Evolutionary conservation across 352 stramenopile species (phyloP), one percentile per base, ranked within the genome.

Genomic region (Phytophthora citrophthora): DNA sequence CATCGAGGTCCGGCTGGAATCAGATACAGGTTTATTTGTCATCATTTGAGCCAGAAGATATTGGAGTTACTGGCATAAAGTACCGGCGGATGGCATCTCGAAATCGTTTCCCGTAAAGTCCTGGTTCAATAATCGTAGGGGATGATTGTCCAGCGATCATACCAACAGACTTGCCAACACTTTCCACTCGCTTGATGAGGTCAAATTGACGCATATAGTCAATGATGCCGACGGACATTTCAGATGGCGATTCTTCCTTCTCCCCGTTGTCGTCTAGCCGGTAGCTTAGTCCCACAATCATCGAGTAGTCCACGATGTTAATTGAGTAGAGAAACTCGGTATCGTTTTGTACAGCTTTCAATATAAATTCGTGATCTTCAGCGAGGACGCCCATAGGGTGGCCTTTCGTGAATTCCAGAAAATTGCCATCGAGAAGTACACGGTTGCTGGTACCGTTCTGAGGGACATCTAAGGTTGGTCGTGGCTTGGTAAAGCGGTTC

Each of bases 201-300:
- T 99, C 97, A 68, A 99, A 99, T 58, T 98, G 97, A 5, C 97
- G 82, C 80, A 99, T 92, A 65, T 99, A 99, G 81, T 99, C 97
- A 72, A 99, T 99, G 57, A 99, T 99, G 5, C 97, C 97, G 18
- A 99, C 93, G 12, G 98, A 96, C 65, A 99, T 96, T 64, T 86
- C 75, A 0, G 77, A 83, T 54, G 73, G 76, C 5, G 47, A 24
- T 6, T 68, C 55, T 27, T 74, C 66, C 16, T 76, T 63, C 10
- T 69, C 54, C 9, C 56, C 49, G 18, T 57, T 64, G 1, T 72
- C 58, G 69, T 90, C 58, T 10, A 62, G 39, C 81, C 61, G 47
- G 59, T 47, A 54, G 23, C 66, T 74, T 86, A 98, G 51, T 54
- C 97, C 74, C 9, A 99, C 90, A n/a, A 99, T 80, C 79, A 99